Conservation (phyloP, 306 rosid genomes). For the Dalbergia cochinchinensis region DNA sequence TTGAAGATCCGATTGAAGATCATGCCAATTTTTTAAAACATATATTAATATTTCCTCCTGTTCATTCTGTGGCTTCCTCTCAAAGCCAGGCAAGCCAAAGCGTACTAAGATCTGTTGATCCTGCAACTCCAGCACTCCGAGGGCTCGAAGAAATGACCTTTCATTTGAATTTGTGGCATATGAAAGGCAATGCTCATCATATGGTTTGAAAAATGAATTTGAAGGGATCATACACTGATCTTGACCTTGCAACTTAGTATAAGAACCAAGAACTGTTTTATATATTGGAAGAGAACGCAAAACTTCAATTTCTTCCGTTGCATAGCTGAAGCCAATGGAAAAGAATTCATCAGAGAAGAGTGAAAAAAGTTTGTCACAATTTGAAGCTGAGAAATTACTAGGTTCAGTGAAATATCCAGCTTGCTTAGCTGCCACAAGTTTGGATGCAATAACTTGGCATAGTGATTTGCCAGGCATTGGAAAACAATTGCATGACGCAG, state of each 20-base stretch:
- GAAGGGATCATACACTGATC: conserved; percentile 90
- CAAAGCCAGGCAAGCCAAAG: conserved; percentile 92
- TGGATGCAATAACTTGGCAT: conserved; percentile 88
- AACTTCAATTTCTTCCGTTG: conserved; percentile 78
- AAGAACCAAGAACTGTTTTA: conserved; percentile 89
- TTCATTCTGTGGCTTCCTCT: conserved; percentile 71
- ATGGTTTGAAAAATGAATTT: conserved; percentile 81
- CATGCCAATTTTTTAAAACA: conserved; percentile 85
- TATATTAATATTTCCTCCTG: conserved; percentile 81
- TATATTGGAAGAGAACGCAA: conserved; percentile 86
- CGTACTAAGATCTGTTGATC: conserved; percentile 86
- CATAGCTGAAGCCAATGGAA: conserved; percentile 60
- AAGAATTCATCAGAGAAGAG: conserved; percentile 77
- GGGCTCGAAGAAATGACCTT: conserved; percentile 81
- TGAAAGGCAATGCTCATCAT: conserved; percentile 81
- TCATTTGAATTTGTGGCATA: conserved; percentile 75
- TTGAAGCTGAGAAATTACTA: conserved; percentile 66
- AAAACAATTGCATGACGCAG: conserved; percentile 71
- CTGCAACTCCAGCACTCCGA: conserved; percentile 78
- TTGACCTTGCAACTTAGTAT: conserved; percentile 70
- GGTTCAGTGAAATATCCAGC: conserved; percentile 89
- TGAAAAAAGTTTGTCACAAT: conserved; percentile 78
- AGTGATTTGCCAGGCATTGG: conserved; percentile 69
- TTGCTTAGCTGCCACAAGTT: conserved; percentile 84
- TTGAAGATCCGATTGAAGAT: conserved; percentile 86